Percentiles rank a stretch among this genome's conserved stretches.
phyloP scores from a whole-genome alignment of 139 green algal genomes.

The Tetraselmis striata region DNA sequence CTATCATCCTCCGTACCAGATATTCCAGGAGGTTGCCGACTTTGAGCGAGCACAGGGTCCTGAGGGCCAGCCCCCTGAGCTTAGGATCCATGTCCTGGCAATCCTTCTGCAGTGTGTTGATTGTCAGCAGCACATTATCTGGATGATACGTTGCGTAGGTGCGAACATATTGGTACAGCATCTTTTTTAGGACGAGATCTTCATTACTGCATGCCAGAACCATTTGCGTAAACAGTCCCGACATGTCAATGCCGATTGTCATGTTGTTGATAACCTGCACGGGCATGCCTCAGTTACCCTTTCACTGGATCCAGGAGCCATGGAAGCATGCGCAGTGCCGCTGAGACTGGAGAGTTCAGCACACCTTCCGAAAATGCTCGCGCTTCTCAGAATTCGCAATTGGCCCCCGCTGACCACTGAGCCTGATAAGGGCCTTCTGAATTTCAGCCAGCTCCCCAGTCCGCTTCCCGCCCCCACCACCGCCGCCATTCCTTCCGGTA shows the following conservation, averaged over 20 bases:
- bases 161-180: slow-evolving; percentile 92
- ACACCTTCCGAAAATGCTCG: background rate
- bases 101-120: slow-evolving; percentile 87
- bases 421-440: background rate
- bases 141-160: slow-evolving; percentile 70
- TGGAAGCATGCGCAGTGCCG: background rate
- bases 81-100: slow-evolving; percentile 82
- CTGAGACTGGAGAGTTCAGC: background rate
- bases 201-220: slow-evolving; percentile 37
- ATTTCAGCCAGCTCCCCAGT: background rate
- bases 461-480: background rate
- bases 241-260: slow-evolving; percentile 93
- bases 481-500: background rate
- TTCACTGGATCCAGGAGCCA: background rate
- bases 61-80: slow-evolving; percentile 86
- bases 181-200: slow-evolving; percentile 91
- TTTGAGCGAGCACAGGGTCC: slow-evolving; percentile 79
- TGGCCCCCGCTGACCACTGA: background rate
- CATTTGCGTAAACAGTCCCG: slow-evolving; percentile 65
- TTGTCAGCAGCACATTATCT: slow-evolving; percentile 76
- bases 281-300: background rate
- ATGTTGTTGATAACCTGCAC: slow-evolving; percentile 82
- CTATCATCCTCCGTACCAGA: slow-evolving; percentile 63
- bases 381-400: background rate
- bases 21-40: slow-evolving; percentile 94